Conservation (phyloP, 768 basidiomycete species). For the Boletus patriciae region DNA sequence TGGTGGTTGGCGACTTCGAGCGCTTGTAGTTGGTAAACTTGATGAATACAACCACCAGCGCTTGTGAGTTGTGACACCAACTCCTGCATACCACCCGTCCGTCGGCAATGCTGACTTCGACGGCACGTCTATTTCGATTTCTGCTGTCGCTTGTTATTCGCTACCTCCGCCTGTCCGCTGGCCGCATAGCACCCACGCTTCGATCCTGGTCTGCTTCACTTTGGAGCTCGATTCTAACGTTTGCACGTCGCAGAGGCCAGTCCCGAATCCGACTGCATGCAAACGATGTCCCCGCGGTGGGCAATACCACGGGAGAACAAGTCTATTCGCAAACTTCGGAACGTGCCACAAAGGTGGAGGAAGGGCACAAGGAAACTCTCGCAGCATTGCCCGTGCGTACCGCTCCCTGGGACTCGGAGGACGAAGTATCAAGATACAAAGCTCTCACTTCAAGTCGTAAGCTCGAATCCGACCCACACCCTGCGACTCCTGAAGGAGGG, state of each 20-base stretch:
- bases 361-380: constrained; percentile 1
- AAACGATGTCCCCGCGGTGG: neutral
- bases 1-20: no score
- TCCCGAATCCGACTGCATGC: neutral
- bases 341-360: neutral
- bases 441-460: no score
- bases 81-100: neutral
- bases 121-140: neutral
- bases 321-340: neutral
- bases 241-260: neutral
- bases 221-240: constrained; percentile 1
- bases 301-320: neutral
- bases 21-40: no score
- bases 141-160: constrained; percentile 5
- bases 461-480: neutral
- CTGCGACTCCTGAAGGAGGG: constrained; percentile 9
- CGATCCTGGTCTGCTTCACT: neutral
- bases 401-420: constrained; percentile 8
- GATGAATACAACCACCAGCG: neutral
- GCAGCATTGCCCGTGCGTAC: constrained; percentile 1
- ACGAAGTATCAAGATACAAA: neutral
- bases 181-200: constrained; percentile 1
- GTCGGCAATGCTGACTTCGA: neutral
- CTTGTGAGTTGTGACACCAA: neutral
- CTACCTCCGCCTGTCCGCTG: neutral